Conservation (phyloP, 169 alveolate genomes). For the Cyclospora cayetanensis region DNA sequence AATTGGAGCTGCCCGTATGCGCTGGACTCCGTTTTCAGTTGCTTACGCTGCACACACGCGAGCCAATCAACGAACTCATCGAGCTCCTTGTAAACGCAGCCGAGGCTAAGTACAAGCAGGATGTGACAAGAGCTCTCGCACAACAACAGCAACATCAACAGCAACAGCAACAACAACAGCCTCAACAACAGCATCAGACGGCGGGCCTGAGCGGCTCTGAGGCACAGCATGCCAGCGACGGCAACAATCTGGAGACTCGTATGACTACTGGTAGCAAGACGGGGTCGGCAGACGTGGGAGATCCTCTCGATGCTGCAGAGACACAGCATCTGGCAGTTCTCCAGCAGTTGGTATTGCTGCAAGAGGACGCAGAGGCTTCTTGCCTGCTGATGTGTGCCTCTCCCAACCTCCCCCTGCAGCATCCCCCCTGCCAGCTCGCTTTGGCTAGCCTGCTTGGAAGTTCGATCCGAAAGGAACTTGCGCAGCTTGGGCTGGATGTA, state of each 20-base stretch:
- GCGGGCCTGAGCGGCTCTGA: not conserved
- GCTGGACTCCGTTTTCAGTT: constrained; percentile 25
- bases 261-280: not conserved
- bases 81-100: not conserved
- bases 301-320: not conserved
- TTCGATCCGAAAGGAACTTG: not conserved
- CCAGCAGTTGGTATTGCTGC: not conserved
- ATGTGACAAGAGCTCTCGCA: too few relatives aligned
- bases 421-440: constrained; percentile 38
- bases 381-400: constrained; percentile 10
- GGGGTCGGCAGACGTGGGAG: not conserved
- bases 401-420: not conserved
- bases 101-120: not conserved
- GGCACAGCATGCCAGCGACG: not conserved
- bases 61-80: not conserved
- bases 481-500: not conserved
- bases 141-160: not conserved
- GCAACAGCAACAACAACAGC: not conserved
- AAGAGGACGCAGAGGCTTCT: constrained; percentile 37
- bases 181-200: not conserved
- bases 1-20: constrained; percentile 18
- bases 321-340: not conserved
- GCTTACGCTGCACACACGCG: constrained; percentile 13
- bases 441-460: not conserved
- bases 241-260: not conserved